Conservation (phyloP, 768 basidiomycete genomes). For the Daedaleopsis sinensis region DNA sequence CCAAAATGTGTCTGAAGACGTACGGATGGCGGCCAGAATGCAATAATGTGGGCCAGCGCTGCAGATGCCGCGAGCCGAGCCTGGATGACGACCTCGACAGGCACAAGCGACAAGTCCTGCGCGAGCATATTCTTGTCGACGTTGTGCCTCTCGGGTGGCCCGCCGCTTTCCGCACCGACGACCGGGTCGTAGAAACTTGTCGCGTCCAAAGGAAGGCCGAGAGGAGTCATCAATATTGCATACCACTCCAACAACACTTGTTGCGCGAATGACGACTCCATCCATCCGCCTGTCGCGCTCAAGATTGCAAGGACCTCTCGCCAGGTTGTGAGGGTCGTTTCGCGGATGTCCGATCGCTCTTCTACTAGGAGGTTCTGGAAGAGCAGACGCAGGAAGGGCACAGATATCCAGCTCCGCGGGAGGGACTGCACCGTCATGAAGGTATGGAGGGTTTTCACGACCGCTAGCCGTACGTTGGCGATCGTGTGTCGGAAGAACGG, state of each 20-base stretch:
- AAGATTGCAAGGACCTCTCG: slow-evolving; percentile 63
- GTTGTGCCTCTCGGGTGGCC: slow-evolving; percentile 73
- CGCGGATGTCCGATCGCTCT: slow-evolving; percentile 83
- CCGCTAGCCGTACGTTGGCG: slow-evolving; percentile 87
- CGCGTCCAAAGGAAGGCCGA: slow-evolving; percentile 77
- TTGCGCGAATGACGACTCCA: slow-evolving; percentile 58
- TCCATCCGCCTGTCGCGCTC: slow-evolving; percentile 45
- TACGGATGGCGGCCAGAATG: slow-evolving; percentile 69
- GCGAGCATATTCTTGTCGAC: slow-evolving; percentile 95
- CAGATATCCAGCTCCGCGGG: slow-evolving; percentile 78
- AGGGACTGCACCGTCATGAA: slow-evolving; percentile 82
- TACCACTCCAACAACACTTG: slow-evolving; percentile 83
- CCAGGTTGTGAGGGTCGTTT: slow-evolving; percentile 76
- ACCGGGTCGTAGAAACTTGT: slow-evolving; percentile 68
- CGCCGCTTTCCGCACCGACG: slow-evolving; percentile 46
- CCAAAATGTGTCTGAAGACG: slow-evolving; percentile 16
- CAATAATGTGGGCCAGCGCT: slow-evolving; percentile 72
- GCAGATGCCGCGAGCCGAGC: slow-evolving; percentile 79
- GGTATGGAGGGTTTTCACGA: slow-evolving; percentile 84
- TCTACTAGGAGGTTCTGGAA: slow-evolving; percentile 95
- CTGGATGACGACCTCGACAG: slow-evolving; percentile 73
- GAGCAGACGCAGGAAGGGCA: slow-evolving; percentile 77
- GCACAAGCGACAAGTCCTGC: slow-evolving; percentile 86
- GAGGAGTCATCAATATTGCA: slow-evolving; percentile 84
- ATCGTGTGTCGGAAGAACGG: slow-evolving; percentile 99